These are phyloP conservation scores for Strigomonas galati DNA, from an alignment of 208 protist genomes.

Conservation along the genomic window DNA sequence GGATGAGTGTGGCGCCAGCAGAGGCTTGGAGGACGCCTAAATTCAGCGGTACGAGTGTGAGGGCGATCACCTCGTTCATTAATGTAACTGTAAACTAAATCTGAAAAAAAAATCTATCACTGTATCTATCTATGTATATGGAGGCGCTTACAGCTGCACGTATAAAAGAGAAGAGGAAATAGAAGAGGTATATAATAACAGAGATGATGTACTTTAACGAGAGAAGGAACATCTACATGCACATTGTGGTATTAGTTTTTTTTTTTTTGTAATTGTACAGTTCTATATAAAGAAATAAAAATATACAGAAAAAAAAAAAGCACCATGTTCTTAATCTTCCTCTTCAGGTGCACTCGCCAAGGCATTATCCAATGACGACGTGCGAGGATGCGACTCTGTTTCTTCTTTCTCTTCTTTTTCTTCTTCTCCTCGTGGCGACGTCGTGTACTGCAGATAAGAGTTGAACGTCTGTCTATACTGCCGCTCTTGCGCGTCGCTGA, in stretches of 20 bases:
- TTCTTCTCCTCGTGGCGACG: not conserved
- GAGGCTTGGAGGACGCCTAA: not conserved
- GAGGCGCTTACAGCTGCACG: too few relatives aligned
- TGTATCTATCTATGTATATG: too few relatives aligned
- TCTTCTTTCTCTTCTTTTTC: not conserved
- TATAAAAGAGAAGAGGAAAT: constrained; percentile 22
- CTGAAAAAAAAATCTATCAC: too few relatives aligned
- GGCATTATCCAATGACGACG: too few relatives aligned
- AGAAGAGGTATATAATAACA: not conserved
- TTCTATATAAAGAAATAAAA: not conserved
- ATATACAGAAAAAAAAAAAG: constrained; percentile 1
- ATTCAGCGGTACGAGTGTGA: not conserved
- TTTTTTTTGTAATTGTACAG: constrained; percentile 7
- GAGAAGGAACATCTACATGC: too few relatives aligned
- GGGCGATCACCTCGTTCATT: not conserved
- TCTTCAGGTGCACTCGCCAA: too few relatives aligned
- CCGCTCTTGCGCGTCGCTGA: too few relatives aligned
- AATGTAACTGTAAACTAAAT: too few relatives aligned
- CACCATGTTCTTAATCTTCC: too few relatives aligned
- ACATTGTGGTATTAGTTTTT: not conserved
- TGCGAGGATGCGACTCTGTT: not conserved
- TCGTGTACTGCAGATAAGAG: not conserved
- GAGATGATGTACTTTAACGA: too few relatives aligned
- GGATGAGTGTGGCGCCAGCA: too few relatives aligned
- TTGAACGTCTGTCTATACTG: not conserved